These are phyloP conservation scores for Xerocomus potaroensis DNA, from an alignment of 768 basidiomycete genomes.

Conservation along the genomic window DNA sequence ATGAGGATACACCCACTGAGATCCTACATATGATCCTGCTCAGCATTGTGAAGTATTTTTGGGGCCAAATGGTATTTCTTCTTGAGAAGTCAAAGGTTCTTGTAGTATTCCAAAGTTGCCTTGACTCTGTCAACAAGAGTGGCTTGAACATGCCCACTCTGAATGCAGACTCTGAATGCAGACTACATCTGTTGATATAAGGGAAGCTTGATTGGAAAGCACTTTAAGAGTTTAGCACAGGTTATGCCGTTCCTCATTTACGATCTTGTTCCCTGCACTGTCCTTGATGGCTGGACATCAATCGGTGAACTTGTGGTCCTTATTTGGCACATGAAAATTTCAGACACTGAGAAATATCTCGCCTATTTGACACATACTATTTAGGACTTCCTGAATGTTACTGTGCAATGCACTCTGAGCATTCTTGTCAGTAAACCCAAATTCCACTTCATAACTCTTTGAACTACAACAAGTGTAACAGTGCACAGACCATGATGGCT, in stretches of 20 bases:
- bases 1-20: conserved; percentile 30
- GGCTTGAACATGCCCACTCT: conserved; percentile 27
- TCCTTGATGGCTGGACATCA: conserved; percentile 30
- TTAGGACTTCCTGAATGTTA: conserved; percentile 20
- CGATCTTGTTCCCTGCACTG: conserved; percentile 23
- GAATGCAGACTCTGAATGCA: conserved; percentile 25
- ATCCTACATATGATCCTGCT: conserved; percentile 33
- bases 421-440: conserved; percentile 27
- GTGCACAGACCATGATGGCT: no score
- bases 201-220: conserved; percentile 30
- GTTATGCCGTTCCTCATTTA: conserved; percentile 30
- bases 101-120: conserved; percentile 17
- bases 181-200: conserved; percentile 32
- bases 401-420: conserved; percentile 21
- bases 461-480: no score
- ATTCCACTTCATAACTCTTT: no score
- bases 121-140: conserved; percentile 20
- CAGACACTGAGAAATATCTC: conserved; percentile 32
- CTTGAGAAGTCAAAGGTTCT: conserved; percentile 21
- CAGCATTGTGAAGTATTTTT: conserved; percentile 34
- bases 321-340: conserved; percentile 40
- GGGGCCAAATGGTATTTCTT: conserved; percentile 17
- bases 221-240: conserved; percentile 32
- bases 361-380: conserved; percentile 17
- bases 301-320: conserved; percentile 36